Percentiles rank a stretch among this genome's conserved stretches.
These are phyloP conservation scores for Suillus sp. DNA, from an alignment of 768 basidiomycete genomes.

Conservation along the genomic window DNA sequence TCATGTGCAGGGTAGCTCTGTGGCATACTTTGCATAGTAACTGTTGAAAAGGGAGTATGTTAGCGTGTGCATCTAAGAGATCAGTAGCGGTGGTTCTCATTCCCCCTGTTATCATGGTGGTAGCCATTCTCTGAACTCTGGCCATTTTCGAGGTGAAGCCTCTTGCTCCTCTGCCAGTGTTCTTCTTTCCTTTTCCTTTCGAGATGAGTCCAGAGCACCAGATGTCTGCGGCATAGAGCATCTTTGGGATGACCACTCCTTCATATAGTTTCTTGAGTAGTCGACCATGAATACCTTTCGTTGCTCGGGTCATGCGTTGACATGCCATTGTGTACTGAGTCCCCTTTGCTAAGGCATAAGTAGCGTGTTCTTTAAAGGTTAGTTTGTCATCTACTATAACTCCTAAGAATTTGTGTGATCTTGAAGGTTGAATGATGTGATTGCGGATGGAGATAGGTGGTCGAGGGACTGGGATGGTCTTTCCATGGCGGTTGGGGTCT, in stretches of 20 bases:
- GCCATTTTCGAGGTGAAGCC: conserved; percentile 9
- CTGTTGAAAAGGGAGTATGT: conserved; percentile 21
- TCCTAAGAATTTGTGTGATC: conserved; percentile 2
- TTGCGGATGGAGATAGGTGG: neutral
- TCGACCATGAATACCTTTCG: neutral
- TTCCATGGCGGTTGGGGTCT: neutral
- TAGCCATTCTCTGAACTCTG: conserved; percentile 5
- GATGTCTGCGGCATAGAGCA: conserved; percentile 16
- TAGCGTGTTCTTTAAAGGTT: neutral
- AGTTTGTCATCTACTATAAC: conserved; percentile 5
- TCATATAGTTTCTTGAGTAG: neutral
- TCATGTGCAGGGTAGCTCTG: neutral
- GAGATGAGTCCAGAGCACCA: conserved; percentile 16
- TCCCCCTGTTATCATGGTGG: conserved; percentile 16
- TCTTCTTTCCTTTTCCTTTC: neutral
- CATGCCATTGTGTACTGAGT: conserved; percentile 9
- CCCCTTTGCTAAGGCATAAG: neutral
- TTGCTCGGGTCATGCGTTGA: neutral
- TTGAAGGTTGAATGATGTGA: neutral
- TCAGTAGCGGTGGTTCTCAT: conserved; percentile 21
- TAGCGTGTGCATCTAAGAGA: conserved; percentile 21
- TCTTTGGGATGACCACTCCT: conserved; percentile 14
- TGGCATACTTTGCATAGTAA: conserved; percentile 8
- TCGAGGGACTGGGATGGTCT: neutral
- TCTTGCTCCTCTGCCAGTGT: neutral